Conservation (phyloP, 106 monocot genomes). For the Dioscorea zingiberensis region DNA sequence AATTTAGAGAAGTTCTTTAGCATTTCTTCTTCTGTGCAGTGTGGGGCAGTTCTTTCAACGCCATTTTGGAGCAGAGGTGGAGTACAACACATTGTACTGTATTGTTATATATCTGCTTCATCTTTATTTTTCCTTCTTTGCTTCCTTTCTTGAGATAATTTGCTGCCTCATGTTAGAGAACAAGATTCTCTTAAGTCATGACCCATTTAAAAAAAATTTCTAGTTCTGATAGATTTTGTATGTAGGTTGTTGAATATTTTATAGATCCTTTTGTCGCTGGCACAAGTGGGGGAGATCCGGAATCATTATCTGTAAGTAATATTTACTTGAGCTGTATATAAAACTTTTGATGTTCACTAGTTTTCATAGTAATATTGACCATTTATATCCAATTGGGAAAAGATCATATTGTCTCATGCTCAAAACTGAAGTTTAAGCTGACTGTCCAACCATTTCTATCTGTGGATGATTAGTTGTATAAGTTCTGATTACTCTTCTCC, state of each 20-base stretch:
- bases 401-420: too few species aligned
- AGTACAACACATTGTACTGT: slow-evolving; percentile 2
- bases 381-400: too few species aligned
- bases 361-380: too few species aligned
- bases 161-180: too few species aligned
- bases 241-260: slow-evolving; percentile 87
- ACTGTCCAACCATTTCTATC: too few species aligned
- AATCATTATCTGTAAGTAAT: slow-evolving; percentile 75
- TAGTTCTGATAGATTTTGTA: too few species aligned
- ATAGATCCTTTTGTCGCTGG: slow-evolving; percentile 98
- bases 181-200: too few species aligned
- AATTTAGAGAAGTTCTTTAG: not conserved
- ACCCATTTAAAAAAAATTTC: too few species aligned
- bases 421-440: too few species aligned
- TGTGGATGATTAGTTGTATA: too few species aligned
- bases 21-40: slow-evolving; percentile 39
- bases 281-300: slow-evolving; percentile 83
- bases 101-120: not conserved
- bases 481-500: too few species aligned
- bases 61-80: slow-evolving; percentile 95
- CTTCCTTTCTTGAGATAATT: not conserved
- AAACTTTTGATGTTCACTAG: too few species aligned
- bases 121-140: not conserved
- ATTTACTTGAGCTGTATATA: not conserved
- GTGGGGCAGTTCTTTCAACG: slow-evolving; percentile 87